phyloP scores from a whole-genome alignment of 2,329 filamentous ascomycete species.

The Dendrostoma leiphaemia region DNA sequence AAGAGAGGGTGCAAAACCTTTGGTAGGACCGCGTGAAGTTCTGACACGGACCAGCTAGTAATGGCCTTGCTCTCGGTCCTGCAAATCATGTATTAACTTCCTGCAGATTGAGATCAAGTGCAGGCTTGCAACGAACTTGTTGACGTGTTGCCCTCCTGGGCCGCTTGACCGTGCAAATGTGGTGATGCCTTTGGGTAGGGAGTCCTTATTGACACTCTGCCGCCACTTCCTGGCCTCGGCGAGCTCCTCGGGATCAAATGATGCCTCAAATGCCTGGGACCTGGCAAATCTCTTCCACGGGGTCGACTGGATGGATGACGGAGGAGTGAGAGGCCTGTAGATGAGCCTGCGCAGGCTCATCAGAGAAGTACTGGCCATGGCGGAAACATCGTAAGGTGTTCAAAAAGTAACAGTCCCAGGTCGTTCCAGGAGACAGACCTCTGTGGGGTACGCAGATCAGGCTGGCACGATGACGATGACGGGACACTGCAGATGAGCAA shows the following conservation, averaged over 20 bases:
- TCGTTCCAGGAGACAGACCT: too few species aligned
- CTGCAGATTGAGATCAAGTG: too few species aligned
- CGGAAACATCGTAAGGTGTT: conserved; percentile 5
- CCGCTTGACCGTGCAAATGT: conserved; percentile 58
- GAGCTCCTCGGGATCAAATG: conserved; percentile 49
- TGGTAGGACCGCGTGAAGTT: conserved; percentile 46
- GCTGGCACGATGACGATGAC: too few species aligned
- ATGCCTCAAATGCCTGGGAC: conserved; percentile 48
- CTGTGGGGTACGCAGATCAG: too few species aligned
- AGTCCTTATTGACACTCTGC: conserved; percentile 38
- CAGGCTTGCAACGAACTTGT: conserved; percentile 57
- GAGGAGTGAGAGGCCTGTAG: neutral
- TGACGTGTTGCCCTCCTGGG: conserved; percentile 61
- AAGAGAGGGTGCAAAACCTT: conserved; percentile 45
- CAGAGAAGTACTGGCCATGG: conserved; percentile 5
- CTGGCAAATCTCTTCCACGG: conserved; percentile 23
- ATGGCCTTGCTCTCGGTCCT: conserved; percentile 61
- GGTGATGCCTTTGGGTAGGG: conserved; percentile 50
- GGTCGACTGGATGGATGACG: conserved; percentile 12
- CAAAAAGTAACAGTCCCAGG: too few species aligned
- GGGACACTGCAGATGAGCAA: too few species aligned
- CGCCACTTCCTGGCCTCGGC: conserved; percentile 52
- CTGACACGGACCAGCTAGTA: conserved; percentile 48
- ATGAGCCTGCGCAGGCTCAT: conserved; percentile 7
- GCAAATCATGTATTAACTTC: neutral